A percentile compares a stretch with the other conserved stretches of the same genome.
Conservation (phyloP, 495 filamentous ascomycete genomes). For the Penicillium verhagenii region DNA sequence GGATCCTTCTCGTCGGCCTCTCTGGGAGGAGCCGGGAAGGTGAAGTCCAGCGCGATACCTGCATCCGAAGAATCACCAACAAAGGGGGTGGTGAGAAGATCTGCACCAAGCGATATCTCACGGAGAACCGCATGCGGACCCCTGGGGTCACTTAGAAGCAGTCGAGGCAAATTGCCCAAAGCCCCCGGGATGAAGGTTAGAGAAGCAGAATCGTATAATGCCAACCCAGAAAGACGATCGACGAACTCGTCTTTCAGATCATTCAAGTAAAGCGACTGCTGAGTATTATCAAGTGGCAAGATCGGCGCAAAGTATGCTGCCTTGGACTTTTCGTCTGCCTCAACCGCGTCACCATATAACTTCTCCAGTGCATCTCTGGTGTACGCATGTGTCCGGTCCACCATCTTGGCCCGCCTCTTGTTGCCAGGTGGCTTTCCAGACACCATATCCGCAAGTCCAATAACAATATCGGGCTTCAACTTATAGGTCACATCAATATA, state of each 20-base stretch:
- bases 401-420: conserved; percentile 79
- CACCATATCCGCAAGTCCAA: conserved; percentile 76
- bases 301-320: conserved; percentile 75
- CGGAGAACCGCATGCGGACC: conserved; percentile 74
- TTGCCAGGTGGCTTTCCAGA: conserved; percentile 55
- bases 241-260: conserved; percentile 56
- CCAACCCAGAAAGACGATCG: conserved; percentile 67
- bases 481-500: conserved; percentile 62
- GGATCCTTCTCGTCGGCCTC: conserved; percentile 10
- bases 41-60: conserved; percentile 80
- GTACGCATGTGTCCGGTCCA: conserved; percentile 76
- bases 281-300: conserved; percentile 68
- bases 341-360: conserved; percentile 44
- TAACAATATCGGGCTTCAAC: conserved; percentile 75
- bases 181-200: conserved; percentile 60
- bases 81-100: conserved; percentile 77
- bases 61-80: conserved; percentile 72
- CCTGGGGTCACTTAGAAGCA: conserved; percentile 65
- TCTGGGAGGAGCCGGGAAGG: conserved; percentile 57
- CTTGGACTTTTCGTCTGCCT: conserved; percentile 32
- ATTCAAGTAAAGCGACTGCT: conserved; percentile 75
- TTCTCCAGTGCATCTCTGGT: conserved; percentile 52
- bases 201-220: conserved; percentile 74
- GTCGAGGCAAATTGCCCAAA: conserved; percentile 61
- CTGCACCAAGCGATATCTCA: conserved; percentile 71